Evolutionary conservation across 148 eudicot genomes (phyloP).

Genomic region (Beta vulgaris): DNA sequence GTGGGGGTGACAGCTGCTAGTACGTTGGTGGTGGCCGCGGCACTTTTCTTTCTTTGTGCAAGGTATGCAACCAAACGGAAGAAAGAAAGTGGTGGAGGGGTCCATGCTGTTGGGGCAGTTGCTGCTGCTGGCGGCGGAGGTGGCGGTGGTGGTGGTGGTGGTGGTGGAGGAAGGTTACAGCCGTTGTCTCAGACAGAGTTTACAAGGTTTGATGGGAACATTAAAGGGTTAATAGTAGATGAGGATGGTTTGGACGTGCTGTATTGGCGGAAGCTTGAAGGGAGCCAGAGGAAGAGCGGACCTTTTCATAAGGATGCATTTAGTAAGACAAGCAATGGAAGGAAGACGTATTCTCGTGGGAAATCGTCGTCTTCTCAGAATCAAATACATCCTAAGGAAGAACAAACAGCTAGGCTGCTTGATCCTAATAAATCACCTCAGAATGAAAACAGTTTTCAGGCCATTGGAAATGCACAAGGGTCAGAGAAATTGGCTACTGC

Average conservation of each 20-base stretch:
- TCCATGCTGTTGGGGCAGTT: not conserved
- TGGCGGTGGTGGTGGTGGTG: not conserved
- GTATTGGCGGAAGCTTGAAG: constrained; percentile 76
- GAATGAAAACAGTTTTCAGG: constrained; percentile 12
- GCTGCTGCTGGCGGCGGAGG: not conserved
- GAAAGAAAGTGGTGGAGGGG: constrained; percentile 7
- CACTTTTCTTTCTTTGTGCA: constrained; percentile 41
- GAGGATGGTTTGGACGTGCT: constrained; percentile 88
- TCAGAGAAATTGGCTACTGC: not conserved
- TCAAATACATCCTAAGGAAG: constrained; percentile 33
- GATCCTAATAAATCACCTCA: constrained; percentile 7
- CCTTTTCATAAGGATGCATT: constrained; percentile 31
- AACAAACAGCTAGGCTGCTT: constrained; percentile 22
- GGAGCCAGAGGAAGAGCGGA: constrained; percentile 35
- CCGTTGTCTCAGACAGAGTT: constrained; percentile 32
- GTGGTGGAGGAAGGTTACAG: constrained; percentile 11
- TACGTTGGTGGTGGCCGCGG: constrained; percentile 50
- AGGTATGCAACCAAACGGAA: constrained; percentile 27
- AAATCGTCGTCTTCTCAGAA: constrained; percentile 56
- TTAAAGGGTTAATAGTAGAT: constrained; percentile 75
- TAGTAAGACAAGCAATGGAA: constrained; percentile 20
- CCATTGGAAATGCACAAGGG: not conserved
- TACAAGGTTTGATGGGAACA: constrained; percentile 41
- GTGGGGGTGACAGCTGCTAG: constrained; percentile 64
- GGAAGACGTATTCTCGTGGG: constrained; percentile 41